Base-by-base conservation (phyloP, 2,329 filamentous ascomycete genomes). In the Arthroderma uncinatum region DNA sequence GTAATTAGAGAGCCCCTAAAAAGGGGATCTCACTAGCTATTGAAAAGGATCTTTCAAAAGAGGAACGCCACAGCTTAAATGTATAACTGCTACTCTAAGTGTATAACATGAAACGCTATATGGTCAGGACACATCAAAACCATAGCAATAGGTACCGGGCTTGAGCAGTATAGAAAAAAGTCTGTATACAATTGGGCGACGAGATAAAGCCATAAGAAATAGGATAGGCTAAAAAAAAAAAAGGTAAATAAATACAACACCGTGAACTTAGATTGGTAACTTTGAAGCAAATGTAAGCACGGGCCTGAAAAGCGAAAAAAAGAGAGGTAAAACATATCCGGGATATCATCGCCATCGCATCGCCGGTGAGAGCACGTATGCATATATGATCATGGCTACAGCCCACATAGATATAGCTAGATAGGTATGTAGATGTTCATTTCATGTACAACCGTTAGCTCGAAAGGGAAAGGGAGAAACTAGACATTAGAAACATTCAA, bases 321-420 rank as follows among this genome's bases (percentile, higher is more conserved):
- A 14, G 12, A 25, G 23, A 52, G 28, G 30, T 34, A 52, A 30
- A 52, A 52, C 30, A 52, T 28, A 52, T 30, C 39, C 21, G 47
- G 47, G 47, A 53, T 53, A 53, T 53, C 30, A 34, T 19, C 16
- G 28, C 28, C 44, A n/a, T 48, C 21, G 44, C 44, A 48, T 48
- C 44, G 23, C 25, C n/a, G 28, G 19, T 28, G 44, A 30, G 23
- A 48, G 21, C 21, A 30, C 44, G 44, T 48, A 36, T 36, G 50
- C 34, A 34, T 37, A 19, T 19, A 53, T 21, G 28, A 34, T 34
- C 25, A 34, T 34, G 28, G 16, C 30, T 53, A 14, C 10, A 16
- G 50, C 50, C 30, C 28, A 34, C 9, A 36, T 53, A 16, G 28
- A 21, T 53, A 36, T 19, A 53, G 16, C 50, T 53, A 21, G 9